Evolutionary conservation across 805 yeast species (phyloP), one percentile per base, ranked within the genome.

Genomic region (Saccharomyces cerevisiae): DNA sequence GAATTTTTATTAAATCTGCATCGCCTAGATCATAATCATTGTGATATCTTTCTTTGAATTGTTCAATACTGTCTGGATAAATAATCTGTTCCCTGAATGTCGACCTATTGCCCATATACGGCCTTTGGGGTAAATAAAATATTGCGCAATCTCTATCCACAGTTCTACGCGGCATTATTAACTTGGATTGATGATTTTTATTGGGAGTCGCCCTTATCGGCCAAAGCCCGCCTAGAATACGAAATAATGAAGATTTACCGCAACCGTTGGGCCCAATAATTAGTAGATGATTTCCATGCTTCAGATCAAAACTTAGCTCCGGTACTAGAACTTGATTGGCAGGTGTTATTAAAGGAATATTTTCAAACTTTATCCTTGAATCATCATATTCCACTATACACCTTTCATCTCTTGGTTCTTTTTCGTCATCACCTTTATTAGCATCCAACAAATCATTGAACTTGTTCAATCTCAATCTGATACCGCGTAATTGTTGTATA

Each of bases 181-280:
- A 52, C 55, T 61, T 67, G 51, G 82, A 81, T 61, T 80, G 79
- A 3, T 80, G 73, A 24, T 51, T 26, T 21, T 46, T n/a, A 46
- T 76, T 76, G 6, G 96, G 96, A 31, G 80, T 80, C 31, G 74
- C 71, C 48, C 78, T 74, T 22, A 90, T 84, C 2, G 94, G 96
- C 98, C 98, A 91, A 60, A 91, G 76, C 0, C 97, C 97, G 53
- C 97, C 97, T 49, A 91, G 77, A 63, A 91, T 81, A 66, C 98
- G 80, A 70, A 91, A 91, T 54, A 91, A 73, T 0, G 97, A 91
- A 0, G 97, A 90, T 71, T 91, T 91, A 28, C 98, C 98, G 58
- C 96, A 87, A 1, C 98, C 98, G 66, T 91, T 91, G 13, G 97
- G 97, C 0, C 98, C 98, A 9, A 92, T 90, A 66, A 91, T 90